These are phyloP conservation scores for Coemansia asiatica DNA, from an alignment of 192 early-diverging fungal species.

Conservation along the genomic window DNA sequence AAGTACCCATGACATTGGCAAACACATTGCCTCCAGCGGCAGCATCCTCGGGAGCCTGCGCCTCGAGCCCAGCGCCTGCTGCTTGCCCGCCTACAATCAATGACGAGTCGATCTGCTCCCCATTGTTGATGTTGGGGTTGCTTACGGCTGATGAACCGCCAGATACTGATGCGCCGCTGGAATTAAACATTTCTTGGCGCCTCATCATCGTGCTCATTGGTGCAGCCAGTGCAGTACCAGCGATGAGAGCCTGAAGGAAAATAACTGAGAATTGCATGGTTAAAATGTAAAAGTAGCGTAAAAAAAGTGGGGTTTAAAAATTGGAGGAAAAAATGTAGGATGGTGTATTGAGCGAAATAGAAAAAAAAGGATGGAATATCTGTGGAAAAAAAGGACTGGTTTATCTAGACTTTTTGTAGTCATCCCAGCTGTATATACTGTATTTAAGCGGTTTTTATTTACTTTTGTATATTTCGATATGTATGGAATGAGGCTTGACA, in stretches of 20 bases:
- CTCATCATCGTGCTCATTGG: slow-evolving; percentile 1
- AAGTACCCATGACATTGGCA: slow-evolving; percentile 28
- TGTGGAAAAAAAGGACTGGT: too few relatives aligned
- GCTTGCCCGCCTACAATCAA: slow-evolving; percentile 13
- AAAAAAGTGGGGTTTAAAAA: neutral
- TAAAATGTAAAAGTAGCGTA: neutral
- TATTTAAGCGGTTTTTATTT: too few relatives aligned
- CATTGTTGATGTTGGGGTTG: slow-evolving; percentile 38
- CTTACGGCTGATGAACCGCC: slow-evolving; percentile 27
- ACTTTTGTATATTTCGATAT: too few relatives aligned
- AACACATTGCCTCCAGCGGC: slow-evolving; percentile 11
- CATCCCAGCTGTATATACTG: too few relatives aligned
- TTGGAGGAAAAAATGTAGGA: neutral
- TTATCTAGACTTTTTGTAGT: too few relatives aligned
- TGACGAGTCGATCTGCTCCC: slow-evolving; percentile 25
- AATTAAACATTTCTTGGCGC: slow-evolving; percentile 25
- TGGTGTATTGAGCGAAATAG: neutral
- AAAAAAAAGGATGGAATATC: too few relatives aligned
- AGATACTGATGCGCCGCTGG: slow-evolving; percentile 19
- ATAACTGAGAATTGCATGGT: neutral
- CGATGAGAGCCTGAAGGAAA: neutral
- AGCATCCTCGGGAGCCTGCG: neutral
- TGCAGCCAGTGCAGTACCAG: slow-evolving; percentile 19
- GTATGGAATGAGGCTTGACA: too few relatives aligned
- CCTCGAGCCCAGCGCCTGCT: neutral